phyloP scores from a whole-genome alignment of 345 rosid species.

The Dipteronia dyeriana region DNA sequence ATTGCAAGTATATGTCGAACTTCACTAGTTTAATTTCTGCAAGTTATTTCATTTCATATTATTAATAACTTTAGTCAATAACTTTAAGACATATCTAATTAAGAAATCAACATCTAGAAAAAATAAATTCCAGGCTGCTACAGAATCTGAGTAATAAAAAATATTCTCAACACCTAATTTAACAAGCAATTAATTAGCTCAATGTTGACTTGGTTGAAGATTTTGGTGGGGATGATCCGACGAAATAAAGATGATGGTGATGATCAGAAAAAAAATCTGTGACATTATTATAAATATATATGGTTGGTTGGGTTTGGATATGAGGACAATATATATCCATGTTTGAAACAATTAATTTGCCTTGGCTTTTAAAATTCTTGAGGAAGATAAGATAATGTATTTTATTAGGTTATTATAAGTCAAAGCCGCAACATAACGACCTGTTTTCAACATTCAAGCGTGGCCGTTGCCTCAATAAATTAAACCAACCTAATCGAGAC shows the following conservation, averaged over 20 bases:
- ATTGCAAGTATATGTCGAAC: too few species aligned
- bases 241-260: not conserved
- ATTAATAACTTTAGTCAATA: too few species aligned
- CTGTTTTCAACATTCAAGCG: not conserved
- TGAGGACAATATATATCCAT: not conserved
- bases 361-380: too few species aligned
- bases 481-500: not conserved
- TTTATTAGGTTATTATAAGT: not conserved
- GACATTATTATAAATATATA: too few species aligned
- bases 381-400: not conserved
- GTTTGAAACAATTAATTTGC: not conserved
- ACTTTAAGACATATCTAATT: too few species aligned
- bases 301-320: not conserved
- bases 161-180: not conserved
- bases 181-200: not conserved
- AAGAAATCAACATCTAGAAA: too few species aligned
- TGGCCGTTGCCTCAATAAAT: not conserved
- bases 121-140: too few species aligned
- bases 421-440: not conserved
- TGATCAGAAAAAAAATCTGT: not conserved
- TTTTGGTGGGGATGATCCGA: not conserved
- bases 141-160: too few species aligned
- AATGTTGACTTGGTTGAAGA: not conserved
- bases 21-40: not conserved
- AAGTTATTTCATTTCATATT: not conserved